Conservation (phyloP, 257 asterid species). For the Solanum habrochaites region DNA sequence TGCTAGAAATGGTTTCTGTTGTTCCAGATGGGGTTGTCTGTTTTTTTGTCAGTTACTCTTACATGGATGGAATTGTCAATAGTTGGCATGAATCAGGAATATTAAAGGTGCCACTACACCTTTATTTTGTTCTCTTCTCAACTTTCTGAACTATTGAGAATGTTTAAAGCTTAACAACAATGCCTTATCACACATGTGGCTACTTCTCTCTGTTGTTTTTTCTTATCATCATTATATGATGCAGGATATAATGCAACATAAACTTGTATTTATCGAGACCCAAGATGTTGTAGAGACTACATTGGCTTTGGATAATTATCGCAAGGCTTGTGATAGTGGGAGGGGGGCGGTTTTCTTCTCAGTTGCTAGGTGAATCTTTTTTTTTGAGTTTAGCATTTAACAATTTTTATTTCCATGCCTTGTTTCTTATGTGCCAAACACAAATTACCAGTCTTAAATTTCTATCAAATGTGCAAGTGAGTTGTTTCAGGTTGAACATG, state of each 20-base stretch:
- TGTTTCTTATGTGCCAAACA: neutral
- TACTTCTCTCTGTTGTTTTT: neutral
- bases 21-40: conserved; percentile 99
- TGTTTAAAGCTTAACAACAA: neutral
- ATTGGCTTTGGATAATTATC: conserved; percentile 88
- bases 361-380: conserved; percentile 80
- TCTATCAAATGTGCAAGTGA: neutral
- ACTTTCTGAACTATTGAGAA: neutral
- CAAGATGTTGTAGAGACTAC: conserved; percentile 99
- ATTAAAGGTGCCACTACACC: conserved; percentile 45
- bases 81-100: conserved; percentile 98
- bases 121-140: neutral
- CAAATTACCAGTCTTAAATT: neutral
- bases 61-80: conserved; percentile 97
- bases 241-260: conserved; percentile 98
- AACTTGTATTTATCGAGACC: conserved; percentile 95
- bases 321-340: conserved; percentile 97
- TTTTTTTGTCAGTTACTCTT: conserved; percentile 93
- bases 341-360: conserved; percentile 99
- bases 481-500: neutral
- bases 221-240: neutral
- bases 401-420: neutral
- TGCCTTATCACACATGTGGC: neutral
- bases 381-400: neutral
- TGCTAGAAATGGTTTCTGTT: conserved; percentile 91